Evolutionary conservation across 2,329 filamentous ascomycete species (phyloP).

Genomic region (Dryadomyces sulphureus): DNA sequence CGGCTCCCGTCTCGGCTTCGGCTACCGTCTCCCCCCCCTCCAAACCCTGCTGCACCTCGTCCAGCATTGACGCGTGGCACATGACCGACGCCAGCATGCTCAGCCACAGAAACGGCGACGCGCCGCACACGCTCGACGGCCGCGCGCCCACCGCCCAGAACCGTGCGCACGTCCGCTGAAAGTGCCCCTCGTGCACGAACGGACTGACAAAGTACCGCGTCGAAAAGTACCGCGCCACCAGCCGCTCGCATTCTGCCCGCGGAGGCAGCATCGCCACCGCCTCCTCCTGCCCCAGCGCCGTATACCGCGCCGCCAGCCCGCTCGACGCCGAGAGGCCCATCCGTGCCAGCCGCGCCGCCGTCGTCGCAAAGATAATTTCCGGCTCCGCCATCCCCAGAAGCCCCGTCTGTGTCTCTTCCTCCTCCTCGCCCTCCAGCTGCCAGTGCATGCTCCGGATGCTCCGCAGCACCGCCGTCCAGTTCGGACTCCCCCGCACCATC

Average conservation of each 20-base stretch:
- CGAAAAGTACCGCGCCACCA: slow-evolving; percentile 24
- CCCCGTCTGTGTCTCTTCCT: no score
- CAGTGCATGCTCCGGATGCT: slow-evolving; percentile 26
- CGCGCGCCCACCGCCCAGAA: slow-evolving; percentile 23
- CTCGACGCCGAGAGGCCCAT: not conserved
- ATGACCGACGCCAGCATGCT: slow-evolving; percentile 35
- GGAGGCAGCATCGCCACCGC: slow-evolving; percentile 20
- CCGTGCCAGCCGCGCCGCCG: not conserved
- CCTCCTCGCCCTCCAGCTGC: slow-evolving; percentile 16
- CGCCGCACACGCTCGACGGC: slow-evolving; percentile 16
- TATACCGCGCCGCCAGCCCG: not conserved
- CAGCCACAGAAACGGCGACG: slow-evolving; percentile 30
- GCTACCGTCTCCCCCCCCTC: no score
- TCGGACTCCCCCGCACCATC: slow-evolving; percentile 19
- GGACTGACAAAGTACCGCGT: slow-evolving; percentile 22
- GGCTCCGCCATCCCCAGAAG: slow-evolving; percentile 12
- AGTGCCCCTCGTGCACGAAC: slow-evolving; percentile 27
- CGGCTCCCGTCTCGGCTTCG: not conserved
- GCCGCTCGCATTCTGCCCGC: slow-evolving; percentile 20
- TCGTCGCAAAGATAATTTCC: slow-evolving; percentile 20
- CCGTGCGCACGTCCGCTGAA: slow-evolving; percentile 30
- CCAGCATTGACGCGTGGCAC: slow-evolving; percentile 19
- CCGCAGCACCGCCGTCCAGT: slow-evolving; percentile 26
- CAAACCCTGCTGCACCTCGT: slow-evolving; percentile 13
- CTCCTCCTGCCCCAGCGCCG: slow-evolving; percentile 13